These are phyloP conservation scores for Penicillium cataractarum DNA, from an alignment of 495 filamentous ascomycete genomes.

Conservation along the genomic window DNA sequence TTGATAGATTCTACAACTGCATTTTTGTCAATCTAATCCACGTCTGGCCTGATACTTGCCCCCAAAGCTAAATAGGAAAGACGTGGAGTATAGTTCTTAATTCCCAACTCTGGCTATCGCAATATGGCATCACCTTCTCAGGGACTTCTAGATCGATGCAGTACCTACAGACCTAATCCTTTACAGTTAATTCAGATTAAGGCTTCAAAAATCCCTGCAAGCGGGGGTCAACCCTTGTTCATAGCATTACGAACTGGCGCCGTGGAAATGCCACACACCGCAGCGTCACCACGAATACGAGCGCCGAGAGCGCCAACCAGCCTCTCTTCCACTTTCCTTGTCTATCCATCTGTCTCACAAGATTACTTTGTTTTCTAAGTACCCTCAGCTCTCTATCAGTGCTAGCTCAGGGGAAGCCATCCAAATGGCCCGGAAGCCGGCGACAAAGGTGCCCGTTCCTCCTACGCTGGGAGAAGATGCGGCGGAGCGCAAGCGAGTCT, in stretches of 20 bases:
- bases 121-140: too few species aligned
- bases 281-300: conserved; percentile 1
- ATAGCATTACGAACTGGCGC: neutral
- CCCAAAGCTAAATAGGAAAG: neutral
- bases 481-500: conserved; percentile 49
- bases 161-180: too few species aligned
- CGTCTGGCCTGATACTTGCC: neutral
- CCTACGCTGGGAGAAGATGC: conserved; percentile 41
- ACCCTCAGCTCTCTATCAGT: neutral
- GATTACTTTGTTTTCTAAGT: neutral
- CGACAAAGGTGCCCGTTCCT: conserved; percentile 20
- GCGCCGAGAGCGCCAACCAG: neutral
- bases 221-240: neutral
- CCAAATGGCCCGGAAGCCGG: conserved; percentile 9
- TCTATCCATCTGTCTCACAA: neutral
- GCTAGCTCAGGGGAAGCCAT: neutral
- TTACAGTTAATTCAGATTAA: too few species aligned
- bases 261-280: conserved; percentile 6
- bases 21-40: neutral
- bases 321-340: neutral
- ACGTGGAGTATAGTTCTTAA: neutral
- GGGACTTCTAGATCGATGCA: neutral
- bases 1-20: neutral
- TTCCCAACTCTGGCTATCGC: too few species aligned
- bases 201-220: neutral